Base-by-base conservation (phyloP, 1,139 yeast species). In the Yamadazyma buinensis region DNA sequence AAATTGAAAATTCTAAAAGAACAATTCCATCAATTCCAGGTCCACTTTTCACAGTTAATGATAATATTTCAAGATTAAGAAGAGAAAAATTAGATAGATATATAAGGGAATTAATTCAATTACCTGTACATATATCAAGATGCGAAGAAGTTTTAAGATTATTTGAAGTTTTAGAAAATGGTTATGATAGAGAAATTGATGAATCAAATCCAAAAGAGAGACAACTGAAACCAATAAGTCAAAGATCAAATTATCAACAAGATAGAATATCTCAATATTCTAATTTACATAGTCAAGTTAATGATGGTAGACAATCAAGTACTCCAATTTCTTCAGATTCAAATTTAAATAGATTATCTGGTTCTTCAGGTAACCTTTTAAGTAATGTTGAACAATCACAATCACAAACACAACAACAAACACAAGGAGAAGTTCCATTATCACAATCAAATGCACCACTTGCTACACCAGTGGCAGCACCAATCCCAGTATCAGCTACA, bases 21-120 rank as follows among this genome's bases (percentile, higher is more conserved):
- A 83, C 84, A 26, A 72, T 92, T 41, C 98, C 99, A 4, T 87
- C 84, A 44, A 90, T 94, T 54, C 98, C 98, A 0, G 98, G 98
- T 1, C 99, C 98, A 2, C 72, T 92, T 34, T 84, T 95, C 30
- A 85, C 85, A 54, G 96, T 92, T 33, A 88, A 90, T 43, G 97
- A 90, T 54, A 76, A 83, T 34, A 83, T 90, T 37, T 84, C 96
- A 12, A 81, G 83, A 48, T 84, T 86, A 55, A 75, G 98, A 50
- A 72, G 92, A 46, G 85, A 80, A 24, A 95, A 87, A 58, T 70
- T 94, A 47, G 94, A 92, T 58, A 78, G 79, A 39, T 92, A 92
- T 55, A 80, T 94, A 35, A 73, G 80, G 35, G 84, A 82, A 41
- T 70, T 92, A 46, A 72, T 87, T 29, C 71, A 76, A 28, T 69